Base-by-base conservation (phyloP, 2,329 filamentous ascomycete species). In the Fusarium stilboides region DNA sequence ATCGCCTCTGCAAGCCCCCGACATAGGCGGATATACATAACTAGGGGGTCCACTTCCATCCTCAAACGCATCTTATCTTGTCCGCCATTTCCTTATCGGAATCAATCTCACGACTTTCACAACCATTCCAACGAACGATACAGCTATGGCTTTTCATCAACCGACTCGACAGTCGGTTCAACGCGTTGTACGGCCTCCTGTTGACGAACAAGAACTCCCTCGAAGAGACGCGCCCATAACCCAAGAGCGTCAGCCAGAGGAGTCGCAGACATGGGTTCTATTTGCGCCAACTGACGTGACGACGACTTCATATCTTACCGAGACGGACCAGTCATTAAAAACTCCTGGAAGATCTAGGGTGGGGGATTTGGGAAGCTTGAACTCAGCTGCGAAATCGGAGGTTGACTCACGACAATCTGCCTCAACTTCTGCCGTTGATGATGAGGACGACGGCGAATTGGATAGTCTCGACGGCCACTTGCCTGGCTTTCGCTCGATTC, bases 391-490 rank as follows among this genome's bases (percentile, higher is more conserved):
- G 8, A 87, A 87, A 65, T 92, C 91, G 26, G 83, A 86, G 57
- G 81, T 82, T 42, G 82, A 84, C 47, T 81, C 81, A 26, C 78
- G 75, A 26, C 78, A 79, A 42, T 80, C 82, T 12, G 76, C 77
- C 14, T 78, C 80, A 50, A 75, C 80, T 19, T 80, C 82, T 40
- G 78, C 75, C 20, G 70, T 77, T 36, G 79, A 80, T 19, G 78
- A 81, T 34, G 89, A 91, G 28, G 92, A 93, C 31, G 91, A 93
- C 65, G 89, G 86, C 26, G 95, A 98, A 77, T 85, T 98, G 44
- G 96, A 99, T 78, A 97, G 94, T 77, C 85, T 98, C 40, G 95
- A 98, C 77, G 94, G 95, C 76, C 94, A 97, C 55, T 85, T 98
- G 2, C 92, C 94, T 69, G 94, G 94, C 43, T 98, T 98, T 76